These are phyloP conservation scores for Spatholobus suberectus DNA, from an alignment of 306 rosid species.

Conservation along the genomic window DNA sequence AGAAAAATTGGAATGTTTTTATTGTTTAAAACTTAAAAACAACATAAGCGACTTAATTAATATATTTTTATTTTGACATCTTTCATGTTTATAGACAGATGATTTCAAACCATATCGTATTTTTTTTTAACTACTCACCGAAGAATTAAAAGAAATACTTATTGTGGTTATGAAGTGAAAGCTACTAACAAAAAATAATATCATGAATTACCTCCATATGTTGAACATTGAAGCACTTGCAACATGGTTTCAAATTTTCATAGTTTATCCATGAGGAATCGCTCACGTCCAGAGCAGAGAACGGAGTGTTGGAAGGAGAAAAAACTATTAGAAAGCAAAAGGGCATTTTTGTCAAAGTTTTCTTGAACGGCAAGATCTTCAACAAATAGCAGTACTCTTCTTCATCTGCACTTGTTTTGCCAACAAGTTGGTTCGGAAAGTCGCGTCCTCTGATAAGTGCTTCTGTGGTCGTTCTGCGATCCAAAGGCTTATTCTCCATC, in stretches of 20 bases:
- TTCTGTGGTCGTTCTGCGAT: neutral
- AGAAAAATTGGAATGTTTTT: too few species aligned
- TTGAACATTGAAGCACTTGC: neutral
- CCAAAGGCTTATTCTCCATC: neutral
- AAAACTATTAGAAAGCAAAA: too few species aligned
- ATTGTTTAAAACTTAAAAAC: too few species aligned
- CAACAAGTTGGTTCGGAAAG: neutral
- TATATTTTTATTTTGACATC: too few species aligned
- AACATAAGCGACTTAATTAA: too few species aligned
- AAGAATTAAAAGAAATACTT: too few species aligned
- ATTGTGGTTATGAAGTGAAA: neutral
- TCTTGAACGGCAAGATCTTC: neutral
- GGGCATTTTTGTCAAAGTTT: too few species aligned
- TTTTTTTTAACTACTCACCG: too few species aligned
- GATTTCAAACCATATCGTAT: too few species aligned
- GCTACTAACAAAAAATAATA: neutral
- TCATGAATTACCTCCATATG: neutral
- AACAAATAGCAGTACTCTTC: neutral
- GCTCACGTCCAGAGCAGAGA: neutral
- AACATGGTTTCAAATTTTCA: neutral
- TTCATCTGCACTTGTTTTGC: neutral
- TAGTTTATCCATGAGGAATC: neutral
- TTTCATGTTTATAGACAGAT: too few species aligned
- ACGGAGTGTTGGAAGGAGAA: too few species aligned
- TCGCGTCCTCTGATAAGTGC: neutral